Conservation (phyloP, 345 rosid genomes). For the Citrus hindsii region DNA sequence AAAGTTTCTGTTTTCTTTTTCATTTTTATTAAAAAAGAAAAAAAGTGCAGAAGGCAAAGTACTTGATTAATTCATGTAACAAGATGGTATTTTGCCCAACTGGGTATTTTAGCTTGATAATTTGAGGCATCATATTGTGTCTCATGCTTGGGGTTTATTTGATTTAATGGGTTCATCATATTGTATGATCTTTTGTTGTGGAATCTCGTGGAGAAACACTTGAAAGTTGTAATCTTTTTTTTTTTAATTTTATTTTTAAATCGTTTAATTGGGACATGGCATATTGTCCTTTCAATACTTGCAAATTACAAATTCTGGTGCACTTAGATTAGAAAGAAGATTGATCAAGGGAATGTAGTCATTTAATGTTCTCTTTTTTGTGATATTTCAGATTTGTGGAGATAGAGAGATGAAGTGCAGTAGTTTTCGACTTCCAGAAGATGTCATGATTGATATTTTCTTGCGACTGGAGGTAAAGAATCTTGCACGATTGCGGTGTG, state of each 20-base stretch:
- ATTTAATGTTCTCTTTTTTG: background rate
- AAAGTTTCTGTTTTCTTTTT: too few relatives aligned
- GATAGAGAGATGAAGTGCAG: background rate
- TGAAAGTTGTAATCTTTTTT: background rate
- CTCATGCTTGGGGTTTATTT: background rate
- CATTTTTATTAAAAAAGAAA: background rate
- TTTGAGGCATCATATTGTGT: background rate
- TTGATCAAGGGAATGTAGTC: background rate
- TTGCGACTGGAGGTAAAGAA: conserved; percentile 1
- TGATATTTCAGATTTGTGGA: conserved; percentile 3
- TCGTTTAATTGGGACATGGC: background rate
- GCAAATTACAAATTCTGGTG: background rate
- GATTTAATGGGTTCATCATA: background rate
- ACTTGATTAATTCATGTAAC: background rate
- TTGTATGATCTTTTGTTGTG: background rate
- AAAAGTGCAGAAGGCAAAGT: background rate
- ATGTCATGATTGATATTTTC: conserved; percentile 9
- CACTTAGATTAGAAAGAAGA: background rate
- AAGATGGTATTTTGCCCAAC: background rate
- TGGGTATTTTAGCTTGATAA: background rate
- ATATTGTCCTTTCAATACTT: background rate
- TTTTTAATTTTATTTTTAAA: background rate
- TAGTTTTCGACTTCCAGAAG: conserved; percentile 1
- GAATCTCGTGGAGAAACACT: background rate
- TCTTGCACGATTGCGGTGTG: conserved; percentile 10